A percentile compares a stretch with the other conserved stretches of the same genome.
These are phyloP conservation scores for Polyporus arcularius DNA, from an alignment of 768 basidiomycete genomes.

Conservation along the genomic window DNA sequence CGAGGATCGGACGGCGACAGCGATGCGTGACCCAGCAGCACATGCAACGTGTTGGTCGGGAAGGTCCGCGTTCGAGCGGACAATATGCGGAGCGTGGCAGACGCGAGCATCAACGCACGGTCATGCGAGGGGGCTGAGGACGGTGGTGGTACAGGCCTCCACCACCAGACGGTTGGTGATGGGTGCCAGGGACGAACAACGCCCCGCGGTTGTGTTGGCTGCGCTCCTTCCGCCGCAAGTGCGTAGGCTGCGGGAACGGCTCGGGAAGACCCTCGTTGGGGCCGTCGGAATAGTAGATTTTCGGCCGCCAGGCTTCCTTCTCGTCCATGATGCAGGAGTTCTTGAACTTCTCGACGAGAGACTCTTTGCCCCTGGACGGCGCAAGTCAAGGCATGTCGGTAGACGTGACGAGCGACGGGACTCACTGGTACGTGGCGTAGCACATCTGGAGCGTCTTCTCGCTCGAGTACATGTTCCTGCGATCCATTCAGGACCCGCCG, in stretches of 20 bases:
- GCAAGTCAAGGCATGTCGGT: not conserved
- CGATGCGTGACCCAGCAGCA: too few species aligned
- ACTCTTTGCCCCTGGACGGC: conserved; percentile 74
- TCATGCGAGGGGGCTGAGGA: conserved; percentile 14
- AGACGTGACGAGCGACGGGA: conserved; percentile 11
- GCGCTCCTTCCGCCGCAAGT: conserved; percentile 80
- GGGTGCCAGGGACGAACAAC: conserved; percentile 49
- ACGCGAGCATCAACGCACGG: not conserved
- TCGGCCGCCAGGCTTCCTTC: conserved; percentile 78
- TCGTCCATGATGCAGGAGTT: conserved; percentile 92
- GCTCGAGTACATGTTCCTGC: conserved; percentile 89
- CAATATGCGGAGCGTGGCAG: not conserved
- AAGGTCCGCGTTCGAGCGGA: too few species aligned
- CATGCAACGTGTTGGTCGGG: too few species aligned
- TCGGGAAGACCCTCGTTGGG: conserved; percentile 73
- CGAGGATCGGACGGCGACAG: too few species aligned
- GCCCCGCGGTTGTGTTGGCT: conserved; percentile 77
- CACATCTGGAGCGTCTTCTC: conserved; percentile 91
- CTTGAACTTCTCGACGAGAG: conserved; percentile 89
- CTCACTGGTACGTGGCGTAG: conserved; percentile 90
- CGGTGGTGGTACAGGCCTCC: conserved; percentile 21
- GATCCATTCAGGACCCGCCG: not conserved
- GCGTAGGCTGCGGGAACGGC: conserved; percentile 82
- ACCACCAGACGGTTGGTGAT: conserved; percentile 13
- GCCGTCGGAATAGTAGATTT: conserved; percentile 81